Conservation (phyloP, 2,329 filamentous ascomycete species). For the Cytospora piceae region DNA sequence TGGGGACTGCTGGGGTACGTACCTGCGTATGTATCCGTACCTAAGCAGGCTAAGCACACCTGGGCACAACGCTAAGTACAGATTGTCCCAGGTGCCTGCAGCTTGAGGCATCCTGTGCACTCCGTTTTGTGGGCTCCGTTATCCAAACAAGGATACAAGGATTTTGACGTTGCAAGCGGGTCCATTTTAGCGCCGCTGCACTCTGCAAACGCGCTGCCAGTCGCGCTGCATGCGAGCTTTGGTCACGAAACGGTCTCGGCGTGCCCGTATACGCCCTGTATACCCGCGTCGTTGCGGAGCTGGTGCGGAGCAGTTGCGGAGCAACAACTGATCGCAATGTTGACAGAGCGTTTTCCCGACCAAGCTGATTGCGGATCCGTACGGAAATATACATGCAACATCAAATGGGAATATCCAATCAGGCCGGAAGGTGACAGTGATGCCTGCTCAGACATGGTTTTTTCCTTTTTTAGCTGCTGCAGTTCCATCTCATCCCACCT, state of each 20-base stretch:
- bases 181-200: neutral
- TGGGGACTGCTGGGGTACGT: too few relatives aligned
- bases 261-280: neutral
- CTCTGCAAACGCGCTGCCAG: neutral
- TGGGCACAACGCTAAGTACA: too few relatives aligned
- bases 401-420: neutral
- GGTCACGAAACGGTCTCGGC: neutral
- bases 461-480: neutral
- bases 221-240: neutral
- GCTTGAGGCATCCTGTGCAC: too few relatives aligned
- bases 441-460: slow-evolving; percentile 1
- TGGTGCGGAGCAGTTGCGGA: neutral
- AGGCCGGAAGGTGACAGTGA: neutral
- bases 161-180: neutral
- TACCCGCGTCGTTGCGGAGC: neutral
- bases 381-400: neutral
- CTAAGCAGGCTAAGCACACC: too few relatives aligned
- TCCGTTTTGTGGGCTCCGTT: neutral
- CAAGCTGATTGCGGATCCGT: slow-evolving; percentile 1
- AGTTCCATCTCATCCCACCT: slow-evolving; percentile 1
- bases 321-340: slow-evolving; percentile 2
- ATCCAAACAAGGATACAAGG: too few relatives aligned
- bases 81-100: too few relatives aligned
- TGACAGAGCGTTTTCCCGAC: neutral
- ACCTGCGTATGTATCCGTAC: too few relatives aligned